These are phyloP conservation scores for Trichosporon asahii DNA, from an alignment of 1,284 basidiomycete genomes.

Conservation along the genomic window DNA sequence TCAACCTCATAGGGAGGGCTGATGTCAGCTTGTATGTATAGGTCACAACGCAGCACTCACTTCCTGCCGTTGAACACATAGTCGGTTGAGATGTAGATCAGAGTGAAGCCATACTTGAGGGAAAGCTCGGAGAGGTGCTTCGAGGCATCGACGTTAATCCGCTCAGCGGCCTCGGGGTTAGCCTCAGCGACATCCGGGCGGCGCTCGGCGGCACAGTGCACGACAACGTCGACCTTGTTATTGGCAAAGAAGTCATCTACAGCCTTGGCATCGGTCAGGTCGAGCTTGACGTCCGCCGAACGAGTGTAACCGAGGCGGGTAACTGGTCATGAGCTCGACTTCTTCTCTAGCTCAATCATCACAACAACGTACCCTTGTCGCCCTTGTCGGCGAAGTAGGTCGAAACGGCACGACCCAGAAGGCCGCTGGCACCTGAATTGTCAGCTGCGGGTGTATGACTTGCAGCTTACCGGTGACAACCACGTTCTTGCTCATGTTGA, in stretches of 20 bases:
- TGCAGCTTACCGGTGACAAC: slow-evolving; percentile 33
- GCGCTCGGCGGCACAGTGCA: slow-evolving; percentile 56
- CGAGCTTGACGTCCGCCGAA: slow-evolving; percentile 49
- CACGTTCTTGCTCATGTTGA: slow-evolving; percentile 25
- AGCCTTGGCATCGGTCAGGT: slow-evolving; percentile 51
- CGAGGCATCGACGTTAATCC: slow-evolving; percentile 55
- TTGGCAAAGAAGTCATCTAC: slow-evolving; percentile 49
- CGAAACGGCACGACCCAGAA: slow-evolving; percentile 54
- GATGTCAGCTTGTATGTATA: background rate
- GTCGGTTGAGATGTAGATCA: slow-evolving; percentile 56
- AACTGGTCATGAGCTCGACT: slow-evolving; percentile 31
- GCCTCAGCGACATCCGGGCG: slow-evolving; percentile 51
- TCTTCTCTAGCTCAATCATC: no score
- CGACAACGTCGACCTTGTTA: slow-evolving; percentile 51
- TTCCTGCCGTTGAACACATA: slow-evolving; percentile 50
- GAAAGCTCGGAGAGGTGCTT: slow-evolving; percentile 47
- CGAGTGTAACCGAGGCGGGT: slow-evolving; percentile 52
- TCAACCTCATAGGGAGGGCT: slow-evolving; percentile 55
- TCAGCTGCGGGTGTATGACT: background rate
- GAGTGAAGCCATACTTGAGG: slow-evolving; percentile 37
- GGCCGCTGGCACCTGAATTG: slow-evolving; percentile 54
- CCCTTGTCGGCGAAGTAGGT: slow-evolving; percentile 34
- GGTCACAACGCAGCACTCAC: slow-evolving; percentile 24
- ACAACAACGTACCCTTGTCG: slow-evolving; percentile 32
- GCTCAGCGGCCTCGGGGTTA: slow-evolving; percentile 53